phyloP scores from a whole-genome alignment of 2,329 filamentous ascomycete genomes.

The Xylariomycetidae sp. region DNA sequence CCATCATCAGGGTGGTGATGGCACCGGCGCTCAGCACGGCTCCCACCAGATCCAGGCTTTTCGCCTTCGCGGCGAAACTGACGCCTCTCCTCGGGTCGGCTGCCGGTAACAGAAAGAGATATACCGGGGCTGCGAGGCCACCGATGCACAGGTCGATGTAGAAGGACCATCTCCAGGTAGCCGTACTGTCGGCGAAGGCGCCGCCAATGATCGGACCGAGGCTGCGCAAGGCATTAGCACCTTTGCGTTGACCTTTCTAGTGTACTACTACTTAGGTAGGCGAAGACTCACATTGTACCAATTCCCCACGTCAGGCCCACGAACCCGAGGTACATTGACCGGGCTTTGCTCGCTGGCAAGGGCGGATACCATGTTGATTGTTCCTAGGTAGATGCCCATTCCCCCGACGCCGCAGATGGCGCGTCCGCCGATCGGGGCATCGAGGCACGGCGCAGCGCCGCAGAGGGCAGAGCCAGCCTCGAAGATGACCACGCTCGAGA shows the following conservation, averaged over 20 bases:
- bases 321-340: neutral
- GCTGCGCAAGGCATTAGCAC: neutral
- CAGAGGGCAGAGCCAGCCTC: neutral
- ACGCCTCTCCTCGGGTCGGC: slow-evolving; percentile 24
- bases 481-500: neutral
- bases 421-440: neutral
- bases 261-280: too few relatives aligned
- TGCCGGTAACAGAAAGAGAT: slow-evolving; percentile 23
- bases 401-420: neutral
- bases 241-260: too few relatives aligned
- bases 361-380: neutral
- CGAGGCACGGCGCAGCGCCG: neutral
- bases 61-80: slow-evolving; percentile 25
- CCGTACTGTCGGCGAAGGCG: slow-evolving; percentile 30
- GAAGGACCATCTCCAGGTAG: slow-evolving; percentile 33
- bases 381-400: neutral
- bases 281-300: neutral
- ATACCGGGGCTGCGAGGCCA: slow-evolving; percentile 27
- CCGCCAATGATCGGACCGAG: slow-evolving; percentile 35
- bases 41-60: slow-evolving; percentile 36
- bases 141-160: slow-evolving; percentile 38
- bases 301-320: neutral
- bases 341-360: neutral
- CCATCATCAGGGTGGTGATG: slow-evolving; percentile 34
- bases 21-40: slow-evolving; percentile 33